Conservation (phyloP, 2,329 filamentous ascomycete species). For the Trichoderma sp. region DNA sequence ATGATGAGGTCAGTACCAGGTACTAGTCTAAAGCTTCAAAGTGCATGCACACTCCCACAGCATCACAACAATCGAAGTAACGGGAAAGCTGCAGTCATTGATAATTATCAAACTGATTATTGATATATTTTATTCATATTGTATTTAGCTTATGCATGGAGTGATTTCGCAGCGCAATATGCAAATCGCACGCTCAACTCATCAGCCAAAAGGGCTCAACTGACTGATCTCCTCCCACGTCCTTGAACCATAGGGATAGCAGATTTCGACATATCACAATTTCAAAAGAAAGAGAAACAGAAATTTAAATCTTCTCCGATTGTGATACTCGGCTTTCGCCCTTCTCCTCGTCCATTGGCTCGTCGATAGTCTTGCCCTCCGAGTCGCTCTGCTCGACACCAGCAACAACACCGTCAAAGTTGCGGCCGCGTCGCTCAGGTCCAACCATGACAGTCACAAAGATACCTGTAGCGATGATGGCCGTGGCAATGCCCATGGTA, state of each 20-base stretch:
- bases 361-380: conserved; percentile 26
- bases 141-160: not conserved
- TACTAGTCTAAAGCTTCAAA: not conserved
- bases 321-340: conserved; percentile 5
- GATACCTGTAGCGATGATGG: conserved; percentile 71
- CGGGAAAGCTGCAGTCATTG: not conserved
- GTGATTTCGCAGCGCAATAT: not conserved
- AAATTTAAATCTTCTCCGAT: not conserved
- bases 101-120: not conserved
- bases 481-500: conserved; percentile 72
- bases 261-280: not conserved
- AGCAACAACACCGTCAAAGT: conserved; percentile 60
- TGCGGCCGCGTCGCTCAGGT: conserved; percentile 69
- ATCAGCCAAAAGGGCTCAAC: not conserved
- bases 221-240: not conserved
- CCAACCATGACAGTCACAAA: conserved; percentile 65
- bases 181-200: not conserved
- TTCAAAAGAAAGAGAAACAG: not conserved
- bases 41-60: not conserved
- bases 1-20: not conserved
- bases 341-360: conserved; percentile 32
- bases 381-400: conserved; percentile 31
- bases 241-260: not conserved
- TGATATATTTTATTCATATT: not conserved
- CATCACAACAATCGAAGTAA: not conserved